Percentiles rank a stretch among this genome's conserved stretches.
These are phyloP conservation scores for Tetrastigma voinierianum DNA, from an alignment of 164 flowering plant genomes.

Conservation along the genomic window DNA sequence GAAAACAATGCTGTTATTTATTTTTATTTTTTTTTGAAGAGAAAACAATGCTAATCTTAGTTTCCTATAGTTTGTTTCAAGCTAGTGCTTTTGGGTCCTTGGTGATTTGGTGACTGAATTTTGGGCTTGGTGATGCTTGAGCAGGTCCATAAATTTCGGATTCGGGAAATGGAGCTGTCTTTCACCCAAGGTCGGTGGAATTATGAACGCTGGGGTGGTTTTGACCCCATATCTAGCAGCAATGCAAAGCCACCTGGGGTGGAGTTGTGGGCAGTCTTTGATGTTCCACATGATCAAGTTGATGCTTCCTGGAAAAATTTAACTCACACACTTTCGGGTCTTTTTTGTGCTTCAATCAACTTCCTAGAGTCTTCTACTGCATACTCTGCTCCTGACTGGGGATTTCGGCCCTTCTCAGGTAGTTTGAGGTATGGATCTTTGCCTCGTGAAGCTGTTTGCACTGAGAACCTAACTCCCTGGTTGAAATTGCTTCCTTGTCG, in stretches of 20 bases:
- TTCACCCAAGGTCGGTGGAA: conserved; percentile 99
- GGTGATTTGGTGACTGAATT: neutral
- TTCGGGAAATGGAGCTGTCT: conserved; percentile 90
- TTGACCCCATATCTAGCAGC: conserved; percentile 73
- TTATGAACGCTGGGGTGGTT: conserved; percentile 95
- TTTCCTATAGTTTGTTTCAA: too few species aligned
- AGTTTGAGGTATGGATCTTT: conserved; percentile 80
- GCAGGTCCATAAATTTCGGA: conserved; percentile 75
- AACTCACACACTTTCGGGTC: conserved; percentile 92
- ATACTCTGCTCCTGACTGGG: conserved; percentile 79
- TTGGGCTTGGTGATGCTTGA: conserved; percentile 11
- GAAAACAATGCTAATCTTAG: too few species aligned
- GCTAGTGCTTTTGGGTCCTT: neutral
- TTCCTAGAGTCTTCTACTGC: conserved; percentile 81
- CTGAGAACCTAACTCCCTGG: conserved; percentile 98
- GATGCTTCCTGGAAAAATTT: conserved; percentile 90
- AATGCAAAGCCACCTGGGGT: conserved; percentile 98
- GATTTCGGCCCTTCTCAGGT: conserved; percentile 46
- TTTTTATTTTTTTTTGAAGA: neutral
- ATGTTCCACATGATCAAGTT: conserved; percentile 69
- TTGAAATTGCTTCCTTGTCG: conserved; percentile 97
- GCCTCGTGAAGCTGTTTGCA: conserved; percentile 99
- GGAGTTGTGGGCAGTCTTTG: conserved; percentile 95
- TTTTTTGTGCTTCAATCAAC: conserved; percentile 95
- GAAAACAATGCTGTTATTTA: too few species aligned